Conservation (phyloP, 495 filamentous ascomycete species). For the Penicillium arizonense region DNA sequence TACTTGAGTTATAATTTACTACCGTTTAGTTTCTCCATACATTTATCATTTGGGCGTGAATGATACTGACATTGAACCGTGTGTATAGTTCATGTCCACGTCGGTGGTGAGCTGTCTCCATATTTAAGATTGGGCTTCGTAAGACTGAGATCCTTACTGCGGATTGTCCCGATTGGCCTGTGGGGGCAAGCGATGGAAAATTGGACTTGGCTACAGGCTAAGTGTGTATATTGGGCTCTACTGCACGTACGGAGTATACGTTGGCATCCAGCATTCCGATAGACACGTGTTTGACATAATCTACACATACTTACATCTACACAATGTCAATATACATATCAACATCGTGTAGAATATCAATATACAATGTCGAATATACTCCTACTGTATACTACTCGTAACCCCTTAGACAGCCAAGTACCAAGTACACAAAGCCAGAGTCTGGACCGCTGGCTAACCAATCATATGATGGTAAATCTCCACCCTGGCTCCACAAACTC, state of each 20-base stretch:
- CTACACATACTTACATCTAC: no score
- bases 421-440: not conserved
- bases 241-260: not conserved
- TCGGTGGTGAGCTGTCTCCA: slow-evolving; percentile 2
- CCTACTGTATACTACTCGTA: no score
- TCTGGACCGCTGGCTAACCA: slow-evolving; percentile 6
- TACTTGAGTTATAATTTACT: no score
- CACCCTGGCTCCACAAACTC: slow-evolving; percentile 10
- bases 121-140: slow-evolving; percentile 13
- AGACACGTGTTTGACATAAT: slow-evolving; percentile 13
- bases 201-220: not conserved
- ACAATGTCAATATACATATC: not conserved
- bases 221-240: slow-evolving; percentile 1
- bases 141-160: slow-evolving; percentile 12
- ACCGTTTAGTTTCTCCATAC: no score
- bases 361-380: no score
- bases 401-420: no score
- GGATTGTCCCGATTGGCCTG: slow-evolving; percentile 16
- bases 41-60: no score
- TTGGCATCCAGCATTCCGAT: slow-evolving; percentile 12
- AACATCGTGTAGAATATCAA: no score
- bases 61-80: no score
- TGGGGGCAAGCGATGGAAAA: slow-evolving; percentile 14
- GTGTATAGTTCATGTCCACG: not conserved
- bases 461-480: not conserved